Conservation (phyloP, 2,329 filamentous ascomycete species). For the Penicillium sp. region DNA sequence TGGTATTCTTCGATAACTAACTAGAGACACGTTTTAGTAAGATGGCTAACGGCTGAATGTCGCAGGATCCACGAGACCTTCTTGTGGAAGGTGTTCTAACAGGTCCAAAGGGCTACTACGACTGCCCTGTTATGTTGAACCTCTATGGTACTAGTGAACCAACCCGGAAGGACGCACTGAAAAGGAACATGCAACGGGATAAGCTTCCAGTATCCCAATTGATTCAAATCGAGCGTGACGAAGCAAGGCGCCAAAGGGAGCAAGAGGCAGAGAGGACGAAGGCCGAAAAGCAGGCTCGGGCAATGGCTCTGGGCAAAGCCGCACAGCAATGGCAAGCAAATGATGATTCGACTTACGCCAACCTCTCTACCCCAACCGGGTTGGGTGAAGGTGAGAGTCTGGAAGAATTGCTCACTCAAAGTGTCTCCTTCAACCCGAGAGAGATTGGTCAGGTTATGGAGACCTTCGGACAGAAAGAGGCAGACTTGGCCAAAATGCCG, state of each 20-base stretch:
- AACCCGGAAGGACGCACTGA: conserved; percentile 50
- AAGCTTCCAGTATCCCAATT: conserved; percentile 54
- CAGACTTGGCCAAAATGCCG: conserved; percentile 64
- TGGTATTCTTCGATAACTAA: conserved; percentile 52
- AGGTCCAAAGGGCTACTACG: conserved; percentile 61
- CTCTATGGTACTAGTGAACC: conserved; percentile 64
- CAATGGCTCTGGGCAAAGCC: conserved; percentile 24
- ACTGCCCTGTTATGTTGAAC: conserved; percentile 66
- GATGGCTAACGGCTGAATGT: background rate
- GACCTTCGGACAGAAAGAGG: conserved; percentile 65
- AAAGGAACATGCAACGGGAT: conserved; percentile 58
- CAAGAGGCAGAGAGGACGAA: conserved; percentile 46
- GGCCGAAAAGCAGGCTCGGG: conserved; percentile 31
- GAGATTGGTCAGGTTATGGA: conserved; percentile 62
- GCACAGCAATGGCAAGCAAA: conserved; percentile 23
- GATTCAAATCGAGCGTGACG: conserved; percentile 54
- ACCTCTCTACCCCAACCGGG: conserved; percentile 32
- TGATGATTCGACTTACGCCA: conserved; percentile 31
- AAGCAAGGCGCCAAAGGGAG: conserved; percentile 43
- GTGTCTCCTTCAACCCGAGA: conserved; percentile 63
- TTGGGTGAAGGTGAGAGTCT: conserved; percentile 42
- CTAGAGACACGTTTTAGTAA: background rate
- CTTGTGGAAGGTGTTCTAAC: conserved; percentile 64
- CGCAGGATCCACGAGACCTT: conserved; percentile 53
- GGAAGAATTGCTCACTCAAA: conserved; percentile 60